Evolutionary conservation across 2,329 filamentous ascomycete species (phyloP), one percentile per base, ranked within the genome.

Genomic region (Triangularia verruculosa): DNA sequence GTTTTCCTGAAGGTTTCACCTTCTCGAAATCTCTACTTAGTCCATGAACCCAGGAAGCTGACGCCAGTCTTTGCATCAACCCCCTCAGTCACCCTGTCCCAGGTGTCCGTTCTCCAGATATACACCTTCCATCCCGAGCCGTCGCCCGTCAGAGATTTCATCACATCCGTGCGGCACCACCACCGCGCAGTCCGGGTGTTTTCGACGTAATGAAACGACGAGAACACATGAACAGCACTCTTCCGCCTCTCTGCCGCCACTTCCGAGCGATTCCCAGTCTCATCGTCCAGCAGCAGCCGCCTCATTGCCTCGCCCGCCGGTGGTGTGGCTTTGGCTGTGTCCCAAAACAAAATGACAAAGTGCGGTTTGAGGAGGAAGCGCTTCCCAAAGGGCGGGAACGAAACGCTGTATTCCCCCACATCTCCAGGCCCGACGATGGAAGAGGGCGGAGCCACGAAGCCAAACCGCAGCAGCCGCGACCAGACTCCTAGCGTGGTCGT

Each of bases 401-500:
- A 47, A 13, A 66, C 54, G 20, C 13, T 32, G 30, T 59, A 67
- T 58, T 67, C 62, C 34, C 4, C 54, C 4, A 67, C 47, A 0
- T 55, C 53, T 7, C 4, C 20, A 25, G 53, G 53, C 8, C 17
- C 63, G 8, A 28, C 12, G 6, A 59, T 54, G 4, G 59, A 13
- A 7, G 39, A 30, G 7, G 39, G 53, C 24, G 52, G 52, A 24
- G 55, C 15, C 4, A 61, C 53, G 28, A 69, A 8, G 3, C 70
- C 69, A 24, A 71, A 72, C 0, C 67, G 69, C 6, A 71, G 55
- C 15, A 72, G 47, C 1, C 55, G 61, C 8, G 51, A 51, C 69
- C 69, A 72, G 2, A 72, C 24, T 53, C 65, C 65, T 2, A 71
- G 47, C 12, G 69, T 52, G 1, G 70, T 70, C 0, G 67, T 69